Conservation (phyloP, 768 basidiomycete species). For the Crucibulum laeve region DNA sequence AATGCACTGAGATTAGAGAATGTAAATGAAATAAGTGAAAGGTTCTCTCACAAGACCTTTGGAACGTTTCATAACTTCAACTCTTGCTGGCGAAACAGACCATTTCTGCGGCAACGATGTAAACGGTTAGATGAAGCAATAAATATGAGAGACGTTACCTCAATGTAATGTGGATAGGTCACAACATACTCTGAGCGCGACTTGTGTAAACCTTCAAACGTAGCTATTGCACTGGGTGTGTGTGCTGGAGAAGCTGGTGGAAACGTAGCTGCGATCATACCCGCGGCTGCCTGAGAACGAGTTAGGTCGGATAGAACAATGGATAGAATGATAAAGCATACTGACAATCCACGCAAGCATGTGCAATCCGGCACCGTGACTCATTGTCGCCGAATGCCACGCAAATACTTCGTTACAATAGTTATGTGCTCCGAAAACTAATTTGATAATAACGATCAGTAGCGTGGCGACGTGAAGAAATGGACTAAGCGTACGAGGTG, state of each 20-base stretch:
- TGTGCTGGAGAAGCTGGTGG: constrained; percentile 13
- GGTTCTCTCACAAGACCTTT: too few relatives aligned
- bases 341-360: constrained; percentile 6
- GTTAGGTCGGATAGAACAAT: too few relatives aligned
- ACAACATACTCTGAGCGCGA: background rate
- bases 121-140: too few relatives aligned
- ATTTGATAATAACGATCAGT: background rate
- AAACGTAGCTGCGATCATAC: constrained; percentile 12
- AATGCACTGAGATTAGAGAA: too few relatives aligned
- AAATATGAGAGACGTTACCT: too few relatives aligned
- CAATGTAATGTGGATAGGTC: background rate
- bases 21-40: too few relatives aligned
- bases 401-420: constrained; percentile 2
- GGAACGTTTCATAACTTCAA: too few relatives aligned
- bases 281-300: constrained; percentile 3
- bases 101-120: too few relatives aligned
- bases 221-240: constrained; percentile 12
- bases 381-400: constrained; percentile 2
- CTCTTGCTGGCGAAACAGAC: too few relatives aligned
- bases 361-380: constrained; percentile 2
- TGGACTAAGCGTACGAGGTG: constrained; percentile 1
- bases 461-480: background rate
- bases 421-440: constrained; percentile 4
- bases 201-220: constrained; percentile 10
- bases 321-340: background rate